Evolutionary conservation across 78 protist genomes (phyloP), one percentile per base, ranked within the genome.

Genomic region (Dictyostelium citrinum): DNA sequence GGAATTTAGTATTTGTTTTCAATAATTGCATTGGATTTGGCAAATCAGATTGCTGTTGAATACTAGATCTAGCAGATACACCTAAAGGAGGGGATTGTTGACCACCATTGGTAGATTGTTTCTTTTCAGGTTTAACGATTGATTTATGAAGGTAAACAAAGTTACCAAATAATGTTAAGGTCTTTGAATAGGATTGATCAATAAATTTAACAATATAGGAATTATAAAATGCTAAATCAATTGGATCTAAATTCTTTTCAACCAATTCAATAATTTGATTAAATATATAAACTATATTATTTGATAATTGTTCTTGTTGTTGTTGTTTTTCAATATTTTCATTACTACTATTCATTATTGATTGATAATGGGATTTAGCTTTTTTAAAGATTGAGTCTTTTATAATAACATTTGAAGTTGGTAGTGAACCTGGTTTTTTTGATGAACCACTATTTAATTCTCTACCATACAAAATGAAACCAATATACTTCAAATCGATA

Each of bases 181-280:
- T 78, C 27, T 78, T 88, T 43, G 33, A 24, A 78, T 78, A 88
- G 3, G 81, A 20, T 8, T 76, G 10, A 45, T 88, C 93, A 20
- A 88, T 72, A 35, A 88, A 88, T 67, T 35, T 88, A n/a, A 22
- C 45, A 35, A 78, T 68, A 29, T 79, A 58, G 1, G 70, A 39
- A 29, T 79, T 67, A 67, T 88, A 88, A 29, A 88, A 68, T 14
- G 35, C 60, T 14, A 78, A 68, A 64, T 88, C 93, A 9, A 88
- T 78, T 79, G 93, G 84, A 58, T 88, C 93, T 16, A 88, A 77
- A 72, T 88, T 88, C 11, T 35, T 55, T 68, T 76, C 78, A 22
- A 88, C 24, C 33, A 88, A 67, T 33, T 58, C 24, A 14, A 88
- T 61, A 37, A 78, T 68, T 60, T 76, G 76, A 33, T 58, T 55